Conservation (phyloP, 768 basidiomycete genomes). For the Serendipita sp. region DNA sequence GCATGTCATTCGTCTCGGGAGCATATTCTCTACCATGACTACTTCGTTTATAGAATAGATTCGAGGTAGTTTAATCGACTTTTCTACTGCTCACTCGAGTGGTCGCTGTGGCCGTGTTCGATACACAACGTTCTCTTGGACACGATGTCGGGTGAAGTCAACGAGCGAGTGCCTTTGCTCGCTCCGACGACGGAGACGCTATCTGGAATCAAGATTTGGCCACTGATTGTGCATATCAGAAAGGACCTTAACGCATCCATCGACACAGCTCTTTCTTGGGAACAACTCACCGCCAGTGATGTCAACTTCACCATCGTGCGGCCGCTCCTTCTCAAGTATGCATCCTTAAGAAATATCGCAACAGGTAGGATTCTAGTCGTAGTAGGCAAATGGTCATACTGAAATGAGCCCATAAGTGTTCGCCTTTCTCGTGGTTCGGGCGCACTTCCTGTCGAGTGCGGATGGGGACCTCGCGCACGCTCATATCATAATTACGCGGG, state of each 20-base stretch:
- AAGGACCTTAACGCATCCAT: not conserved
- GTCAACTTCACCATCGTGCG: slow-evolving; percentile 68
- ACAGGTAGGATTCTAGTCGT: slow-evolving; percentile 13
- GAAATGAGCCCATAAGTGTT: slow-evolving; percentile 30
- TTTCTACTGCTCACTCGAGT: no score
- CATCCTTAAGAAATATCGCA: slow-evolving; percentile 57
- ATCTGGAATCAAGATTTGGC: not conserved
- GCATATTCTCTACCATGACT: no score
- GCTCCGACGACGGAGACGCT: not conserved
- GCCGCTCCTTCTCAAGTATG: slow-evolving; percentile 65
- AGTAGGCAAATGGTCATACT: not conserved
- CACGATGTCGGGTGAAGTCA: not conserved
- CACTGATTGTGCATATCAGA: not conserved
- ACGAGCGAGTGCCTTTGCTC: not conserved
- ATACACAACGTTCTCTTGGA: no score
- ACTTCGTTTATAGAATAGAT: no score
- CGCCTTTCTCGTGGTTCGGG: slow-evolving; percentile 60
- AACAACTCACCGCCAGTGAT: slow-evolving; percentile 64
- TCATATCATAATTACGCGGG: slow-evolving; percentile 52
- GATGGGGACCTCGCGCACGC: slow-evolving; percentile 63
- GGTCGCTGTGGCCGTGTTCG: no score
- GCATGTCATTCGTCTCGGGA: no score
- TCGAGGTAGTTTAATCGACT: no score
- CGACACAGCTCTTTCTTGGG: slow-evolving; percentile 1
- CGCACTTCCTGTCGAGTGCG: slow-evolving; percentile 58